Evolutionary conservation across 2,329 filamentous ascomycete genomes (phyloP).

Genomic region (Ploettnerulaceae sp.): DNA sequence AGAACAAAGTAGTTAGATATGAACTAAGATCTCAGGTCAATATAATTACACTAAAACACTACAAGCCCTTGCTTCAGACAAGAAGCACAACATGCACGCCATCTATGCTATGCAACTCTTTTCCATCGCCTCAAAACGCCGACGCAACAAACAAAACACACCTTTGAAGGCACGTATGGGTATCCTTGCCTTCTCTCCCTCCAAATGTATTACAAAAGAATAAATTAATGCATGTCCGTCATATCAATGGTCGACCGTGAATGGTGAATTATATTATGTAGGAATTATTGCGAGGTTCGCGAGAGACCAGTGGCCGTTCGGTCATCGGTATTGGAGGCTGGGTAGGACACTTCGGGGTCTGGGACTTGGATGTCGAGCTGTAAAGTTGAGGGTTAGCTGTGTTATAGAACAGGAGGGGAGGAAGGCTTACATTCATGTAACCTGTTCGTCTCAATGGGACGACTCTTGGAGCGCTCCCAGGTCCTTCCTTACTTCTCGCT

Average conservation of each 20-base stretch:
- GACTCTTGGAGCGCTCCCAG: constrained; percentile 58
- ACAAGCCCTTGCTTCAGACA: no score
- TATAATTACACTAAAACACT: no score
- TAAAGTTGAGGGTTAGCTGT: constrained; percentile 25
- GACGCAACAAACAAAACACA: not conserved
- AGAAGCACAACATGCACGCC: not conserved
- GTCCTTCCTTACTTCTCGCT: constrained; percentile 49
- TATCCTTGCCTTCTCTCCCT: not conserved
- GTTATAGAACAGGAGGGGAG: not conserved
- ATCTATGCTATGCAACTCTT: not conserved
- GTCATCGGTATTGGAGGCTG: constrained; percentile 7
- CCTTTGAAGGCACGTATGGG: not conserved
- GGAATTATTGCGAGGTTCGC: constrained; percentile 7
- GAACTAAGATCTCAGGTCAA: no score
- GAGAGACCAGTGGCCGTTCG: constrained; percentile 20
- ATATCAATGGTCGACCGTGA: not conserved
- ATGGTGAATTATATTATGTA: not conserved
- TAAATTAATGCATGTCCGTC: not conserved
- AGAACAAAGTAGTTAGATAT: not conserved
- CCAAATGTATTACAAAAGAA: not conserved
- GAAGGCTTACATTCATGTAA: constrained; percentile 68
- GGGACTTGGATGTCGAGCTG: constrained; percentile 78
- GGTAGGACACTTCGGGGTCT: constrained; percentile 62
- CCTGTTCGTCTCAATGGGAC: constrained; percentile 76
- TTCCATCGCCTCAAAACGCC: not conserved